Evolutionary conservation across 257 asterid species (phyloP).

Genomic region (Solanum bulbocastanum): DNA sequence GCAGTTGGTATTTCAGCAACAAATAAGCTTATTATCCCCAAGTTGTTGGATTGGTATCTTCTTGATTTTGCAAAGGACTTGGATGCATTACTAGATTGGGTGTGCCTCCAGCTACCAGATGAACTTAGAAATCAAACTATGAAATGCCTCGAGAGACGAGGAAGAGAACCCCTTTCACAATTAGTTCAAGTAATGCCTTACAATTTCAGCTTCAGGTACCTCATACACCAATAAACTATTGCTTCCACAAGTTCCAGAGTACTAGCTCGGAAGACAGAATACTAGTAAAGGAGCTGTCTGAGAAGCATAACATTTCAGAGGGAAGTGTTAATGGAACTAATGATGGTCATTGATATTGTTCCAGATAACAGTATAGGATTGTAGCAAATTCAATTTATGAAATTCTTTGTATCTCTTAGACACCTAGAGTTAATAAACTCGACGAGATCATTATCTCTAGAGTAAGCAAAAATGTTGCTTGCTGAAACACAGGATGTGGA

Average conservation of each 20-base stretch:
- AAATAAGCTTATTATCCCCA: constrained; percentile 54
- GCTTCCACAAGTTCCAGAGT: not conserved
- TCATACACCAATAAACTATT: constrained; percentile 16
- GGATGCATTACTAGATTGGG: constrained; percentile 68
- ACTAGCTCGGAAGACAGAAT: not conserved
- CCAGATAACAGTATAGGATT: not conserved
- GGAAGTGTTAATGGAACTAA: not conserved
- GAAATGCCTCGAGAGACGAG: constrained; percentile 35
- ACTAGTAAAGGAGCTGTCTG: not conserved
- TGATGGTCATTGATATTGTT: not conserved
- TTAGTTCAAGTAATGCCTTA: constrained; percentile 52
- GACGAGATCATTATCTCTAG: not conserved
- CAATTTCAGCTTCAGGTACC: constrained; percentile 72
- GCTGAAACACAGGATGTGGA: not conserved
- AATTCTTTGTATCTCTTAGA: not conserved
- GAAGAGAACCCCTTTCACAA: constrained; percentile 31
- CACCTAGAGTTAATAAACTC: not conserved
- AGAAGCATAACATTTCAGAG: not conserved
- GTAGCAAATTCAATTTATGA: not conserved
- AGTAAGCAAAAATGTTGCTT: not conserved
- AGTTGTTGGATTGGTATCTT: constrained; percentile 73
- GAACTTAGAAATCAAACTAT: constrained; percentile 37
- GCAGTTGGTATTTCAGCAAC: constrained; percentile 54
- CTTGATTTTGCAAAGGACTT: constrained; percentile 79
- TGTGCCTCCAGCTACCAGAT: constrained; percentile 68